Evolutionary conservation across 1,284 basidiomycete genomes (phyloP), one percentile per base, ranked within the genome.

Genomic region (Malassezia arunalokei): DNA sequence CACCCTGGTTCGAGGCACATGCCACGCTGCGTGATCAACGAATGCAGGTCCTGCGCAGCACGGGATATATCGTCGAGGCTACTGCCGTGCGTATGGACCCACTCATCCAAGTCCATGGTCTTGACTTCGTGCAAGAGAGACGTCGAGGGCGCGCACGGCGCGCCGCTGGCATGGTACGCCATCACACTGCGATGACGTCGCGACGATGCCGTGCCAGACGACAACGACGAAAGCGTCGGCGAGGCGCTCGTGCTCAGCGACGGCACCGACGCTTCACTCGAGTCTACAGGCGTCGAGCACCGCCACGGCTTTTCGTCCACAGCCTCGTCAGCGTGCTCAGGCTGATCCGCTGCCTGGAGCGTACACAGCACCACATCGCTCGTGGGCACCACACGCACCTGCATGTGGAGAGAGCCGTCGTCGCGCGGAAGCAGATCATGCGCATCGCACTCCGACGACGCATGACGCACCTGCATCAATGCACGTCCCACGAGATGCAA

Each of bases 211-310:
- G 42, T 49, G 6, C 35, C 38, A 12, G 42, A 14, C 37, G 53
- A 55, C 27, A 45, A 27, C 24, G 47, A 46, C 9, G 46, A 49
- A 17, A 40, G 41, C 39, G 53, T 38, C 15, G 51, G 51, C 20
- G 51, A 54, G 9, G 40, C 47, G 14, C 37, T 40, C 8, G 53
- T 49, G 12, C 43, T 39, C 12, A 55, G 44, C 38, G 53, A 55
- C 14, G 53, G 53, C 31, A 50, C 7, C n/a, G 53, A 55, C 20
- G 43, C 46, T 9, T 55, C 53, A 31, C 53, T 55, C 9, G 39
- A 27, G n/a, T 48, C 52, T 9, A 38, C 31, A n/a, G 47, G 48
- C 32, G 48, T 49, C 8, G 40, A 40, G 28, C 40, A 43, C 20
- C 48, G 40, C 48, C 35, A 42, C 27, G 24, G 30, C 48, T 49